Percentiles rank a stretch among this genome's conserved stretches.
These are phyloP conservation scores for Porodaedalea pini DNA, from an alignment of 1,284 basidiomycete genomes.

Conservation along the genomic window DNA sequence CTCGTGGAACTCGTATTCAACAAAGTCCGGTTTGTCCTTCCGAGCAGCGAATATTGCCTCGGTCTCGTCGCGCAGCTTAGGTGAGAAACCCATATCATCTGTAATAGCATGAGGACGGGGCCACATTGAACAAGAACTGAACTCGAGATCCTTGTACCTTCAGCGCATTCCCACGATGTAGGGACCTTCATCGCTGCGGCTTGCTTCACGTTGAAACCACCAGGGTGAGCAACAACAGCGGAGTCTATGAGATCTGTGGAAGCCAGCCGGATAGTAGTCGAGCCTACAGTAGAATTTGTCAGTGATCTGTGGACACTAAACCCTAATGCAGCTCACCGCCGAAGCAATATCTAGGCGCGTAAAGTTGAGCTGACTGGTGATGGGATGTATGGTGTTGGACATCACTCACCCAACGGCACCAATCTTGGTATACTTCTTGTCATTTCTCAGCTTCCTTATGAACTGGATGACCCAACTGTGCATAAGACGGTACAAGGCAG, in stretches of 20 bases:
- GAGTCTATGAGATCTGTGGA: constrained; percentile 41
- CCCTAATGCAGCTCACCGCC: constrained; percentile 40
- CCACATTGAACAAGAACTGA: constrained; percentile 32
- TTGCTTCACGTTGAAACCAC: constrained; percentile 35
- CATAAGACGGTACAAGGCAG: neutral
- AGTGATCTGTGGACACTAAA: constrained; percentile 16
- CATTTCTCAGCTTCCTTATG: constrained; percentile 42
- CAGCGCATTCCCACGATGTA: constrained; percentile 11
- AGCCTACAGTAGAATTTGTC: constrained; percentile 24
- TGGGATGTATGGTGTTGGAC: neutral
- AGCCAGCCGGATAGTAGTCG: constrained; percentile 40
- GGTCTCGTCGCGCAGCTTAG: constrained; percentile 36
- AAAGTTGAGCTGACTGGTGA: no score
- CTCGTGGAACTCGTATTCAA: constrained; percentile 52
- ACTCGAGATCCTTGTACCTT: constrained; percentile 1
- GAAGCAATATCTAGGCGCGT: constrained; percentile 52
- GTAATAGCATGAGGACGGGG: constrained; percentile 34
- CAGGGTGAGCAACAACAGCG: constrained; percentile 58
- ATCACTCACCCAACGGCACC: constrained; percentile 57
- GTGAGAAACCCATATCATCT: constrained; percentile 51
- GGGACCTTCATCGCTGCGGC: constrained; percentile 44
- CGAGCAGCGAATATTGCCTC: constrained; percentile 43
- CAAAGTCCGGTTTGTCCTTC: constrained; percentile 39
- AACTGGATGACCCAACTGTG: constrained; percentile 38
- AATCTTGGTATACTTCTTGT: constrained; percentile 54